Base-by-base conservation (phyloP, 177 flowering plant genomes). In the Vitis hybrid region DNA sequence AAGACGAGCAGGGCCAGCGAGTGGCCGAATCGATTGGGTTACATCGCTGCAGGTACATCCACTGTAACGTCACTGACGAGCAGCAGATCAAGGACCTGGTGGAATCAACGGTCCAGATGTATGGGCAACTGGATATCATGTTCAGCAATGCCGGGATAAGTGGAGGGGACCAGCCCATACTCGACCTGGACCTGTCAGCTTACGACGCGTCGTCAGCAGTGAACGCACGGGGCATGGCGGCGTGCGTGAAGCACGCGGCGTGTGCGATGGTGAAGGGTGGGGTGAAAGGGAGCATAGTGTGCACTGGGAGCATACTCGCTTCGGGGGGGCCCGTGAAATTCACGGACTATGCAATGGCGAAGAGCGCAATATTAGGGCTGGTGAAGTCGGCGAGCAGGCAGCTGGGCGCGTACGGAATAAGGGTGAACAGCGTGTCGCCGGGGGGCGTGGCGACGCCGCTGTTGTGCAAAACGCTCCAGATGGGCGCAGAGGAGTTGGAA, bases 61-160 rank as follows among this genome's bases (percentile, higher is more conserved):
- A 74, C 71, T 88, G 88, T 65, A 87, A 89, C 56, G 90, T 89
- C 1, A 63, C 83, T 2, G 79, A 82, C 58, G 94, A 88, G 64
- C 10, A 75, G 3, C 87, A 88, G 57, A 85, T 89, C 26, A 65
- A 76, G 50, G 52, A 75, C 57, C 11, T 76, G 31, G 87, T 88
- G 3, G 71, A 76, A 0, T 60, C 21, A 0, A 78, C 88, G 1
- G 75, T 86, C 19, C 61, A 69, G 18, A 60, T 10, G 0, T 69
- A 82, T 57, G 89, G 90, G 2, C 67, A 26, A 14, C 73, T 89
- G 2, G 89, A 88, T 55, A 65, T 89, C 61, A 72, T 88, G 88
- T 85, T 88, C 78, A 79, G 91, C 79, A 88, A 88, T 60, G 89
- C 90, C 1, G 92, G 89, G 12, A 1, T 66, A 2, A 64, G 71